These are phyloP conservation scores for Salvia rosmarinus DNA, from an alignment of 257 asterid species.

Conservation along the genomic window DNA sequence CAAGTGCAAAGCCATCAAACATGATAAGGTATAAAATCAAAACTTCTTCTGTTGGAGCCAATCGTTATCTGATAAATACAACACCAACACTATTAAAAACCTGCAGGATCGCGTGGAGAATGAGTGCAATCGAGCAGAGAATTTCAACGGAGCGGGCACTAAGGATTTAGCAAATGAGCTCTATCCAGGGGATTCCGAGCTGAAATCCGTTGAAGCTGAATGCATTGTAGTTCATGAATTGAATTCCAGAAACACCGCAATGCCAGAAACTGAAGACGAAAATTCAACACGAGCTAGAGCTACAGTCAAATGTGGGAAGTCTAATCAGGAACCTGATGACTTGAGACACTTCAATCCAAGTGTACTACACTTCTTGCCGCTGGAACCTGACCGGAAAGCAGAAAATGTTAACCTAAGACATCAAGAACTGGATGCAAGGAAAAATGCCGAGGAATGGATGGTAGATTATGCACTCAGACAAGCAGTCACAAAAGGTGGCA, in stretches of 20 bases:
- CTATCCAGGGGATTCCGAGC: not conserved
- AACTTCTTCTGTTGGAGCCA: not conserved
- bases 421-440: conserved; percentile 53
- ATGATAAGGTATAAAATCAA: conserved; percentile 21
- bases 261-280: conserved; percentile 6
- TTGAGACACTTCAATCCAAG: too few relatives aligned
- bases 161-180: conserved; percentile 11
- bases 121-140: not conserved
- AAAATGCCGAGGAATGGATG: conserved; percentile 73
- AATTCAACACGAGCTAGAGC: not conserved
- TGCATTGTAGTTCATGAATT: not conserved
- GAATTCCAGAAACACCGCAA: not conserved
- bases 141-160: not conserved
- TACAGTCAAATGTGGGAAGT: conserved; percentile 30
- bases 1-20: not conserved
- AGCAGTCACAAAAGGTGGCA: conserved; percentile 51
- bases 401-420: conserved; percentile 66
- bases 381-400: conserved; percentile 50
- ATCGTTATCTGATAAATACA: conserved; percentile 9
- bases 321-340: conserved; percentile 38
- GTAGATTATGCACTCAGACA: conserved; percentile 61
- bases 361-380: too few relatives aligned
- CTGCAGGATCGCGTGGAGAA: conserved; percentile 1
- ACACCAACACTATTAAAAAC: not conserved
- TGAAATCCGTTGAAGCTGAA: not conserved